Evolutionary conservation across 2,329 filamentous ascomycete species (phyloP).

Genomic region (Sarocladiaceae sp.): DNA sequence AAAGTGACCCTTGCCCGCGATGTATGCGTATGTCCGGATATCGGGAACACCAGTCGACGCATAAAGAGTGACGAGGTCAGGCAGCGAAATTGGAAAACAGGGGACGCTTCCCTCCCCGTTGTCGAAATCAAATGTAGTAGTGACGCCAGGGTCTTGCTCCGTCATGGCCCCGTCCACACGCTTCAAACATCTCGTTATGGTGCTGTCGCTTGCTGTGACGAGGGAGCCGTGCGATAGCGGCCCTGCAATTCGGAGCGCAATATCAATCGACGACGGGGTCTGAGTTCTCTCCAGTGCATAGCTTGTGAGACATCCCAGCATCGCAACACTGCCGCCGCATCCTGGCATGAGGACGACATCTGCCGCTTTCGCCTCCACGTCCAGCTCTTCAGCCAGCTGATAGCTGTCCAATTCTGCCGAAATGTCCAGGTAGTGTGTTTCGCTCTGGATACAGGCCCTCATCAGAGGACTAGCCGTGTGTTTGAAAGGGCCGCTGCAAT

Average conservation of each 20-base stretch:
- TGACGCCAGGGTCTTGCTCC: neutral
- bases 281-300: constrained; percentile 5
- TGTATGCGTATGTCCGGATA: constrained; percentile 14
- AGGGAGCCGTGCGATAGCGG: constrained; percentile 16
- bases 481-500: constrained; percentile 16
- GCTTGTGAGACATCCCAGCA: constrained; percentile 15
- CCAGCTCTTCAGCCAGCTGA: constrained; percentile 9
- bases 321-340: constrained; percentile 17
- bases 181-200: neutral
- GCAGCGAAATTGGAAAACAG: constrained; percentile 16
- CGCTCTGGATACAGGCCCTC: constrained; percentile 13
- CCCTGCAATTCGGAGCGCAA: constrained; percentile 15
- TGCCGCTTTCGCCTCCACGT: constrained; percentile 11
- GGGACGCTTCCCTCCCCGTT: constrained; percentile 14
- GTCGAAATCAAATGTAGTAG: constrained; percentile 15
- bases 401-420: constrained; percentile 17
- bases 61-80: constrained; percentile 17
- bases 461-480: constrained; percentile 15
- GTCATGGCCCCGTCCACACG: constrained; percentile 2
- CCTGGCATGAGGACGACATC: constrained; percentile 17
- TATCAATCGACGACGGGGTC: constrained; percentile 12
- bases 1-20: constrained; percentile 7
- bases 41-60: constrained; percentile 13
- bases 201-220: constrained; percentile 11
- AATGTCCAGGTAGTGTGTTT: constrained; percentile 17